Percentiles rank a stretch among this genome's conserved stretches.
Conservation (phyloP, 2,329 filamentous ascomycete genomes). For the Botrytis galanthina region DNA sequence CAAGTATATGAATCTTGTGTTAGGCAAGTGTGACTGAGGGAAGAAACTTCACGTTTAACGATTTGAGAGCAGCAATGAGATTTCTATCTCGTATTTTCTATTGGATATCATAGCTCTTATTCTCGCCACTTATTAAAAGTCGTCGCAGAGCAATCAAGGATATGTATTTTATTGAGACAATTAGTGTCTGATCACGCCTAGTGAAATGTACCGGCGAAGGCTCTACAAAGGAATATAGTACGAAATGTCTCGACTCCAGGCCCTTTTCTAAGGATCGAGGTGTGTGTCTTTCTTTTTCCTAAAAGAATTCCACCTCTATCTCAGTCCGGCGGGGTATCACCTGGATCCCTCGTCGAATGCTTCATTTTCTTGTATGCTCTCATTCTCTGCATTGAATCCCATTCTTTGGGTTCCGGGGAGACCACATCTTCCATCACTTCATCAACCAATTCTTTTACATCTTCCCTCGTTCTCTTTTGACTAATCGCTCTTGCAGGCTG, state of each 20-base stretch:
- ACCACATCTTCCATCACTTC: constrained; percentile 1
- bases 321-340: not conserved
- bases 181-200: not conserved
- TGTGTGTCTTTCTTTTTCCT: not conserved
- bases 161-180: too few species aligned
- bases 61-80: not conserved
- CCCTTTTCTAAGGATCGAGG: not conserved
- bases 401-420: not conserved
- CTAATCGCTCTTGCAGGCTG: not conserved
- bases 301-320: not conserved
- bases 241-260: not conserved
- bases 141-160: not conserved
- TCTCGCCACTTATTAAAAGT: not conserved
- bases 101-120: not conserved
- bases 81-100: not conserved
- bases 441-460: not conserved
- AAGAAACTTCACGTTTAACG: not conserved
- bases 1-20: not conserved
- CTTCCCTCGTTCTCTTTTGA: not conserved
- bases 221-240: too few species aligned
- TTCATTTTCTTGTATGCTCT: not conserved
- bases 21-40: not conserved
- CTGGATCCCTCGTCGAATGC: not conserved
- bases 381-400: too few species aligned
- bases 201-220: not conserved